Evolutionary conservation across 192 early-diverging fungal species (phyloP), one percentile per base, ranked within the genome.

Genomic region (Backusella circina): DNA sequence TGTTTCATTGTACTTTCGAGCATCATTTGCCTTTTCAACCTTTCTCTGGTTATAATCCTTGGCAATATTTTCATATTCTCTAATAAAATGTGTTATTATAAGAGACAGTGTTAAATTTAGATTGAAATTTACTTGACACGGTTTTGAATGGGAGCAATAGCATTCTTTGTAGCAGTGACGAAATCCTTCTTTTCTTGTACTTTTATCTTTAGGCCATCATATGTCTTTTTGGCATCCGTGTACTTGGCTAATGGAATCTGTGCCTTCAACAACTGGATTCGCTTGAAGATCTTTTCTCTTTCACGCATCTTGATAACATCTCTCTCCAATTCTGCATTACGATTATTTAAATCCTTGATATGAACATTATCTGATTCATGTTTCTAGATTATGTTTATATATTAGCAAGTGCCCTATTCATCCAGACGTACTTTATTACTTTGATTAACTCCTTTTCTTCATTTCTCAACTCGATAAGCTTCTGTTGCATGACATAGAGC

Each of bases 251-350:
- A 80, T 8, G 90, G 90, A 2, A 92, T 85, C 30, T 88, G 86
- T 7, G 89, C 84, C 31, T 90, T 79, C 0, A 93, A 73, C 8
- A 90, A 76, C 28, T 83, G 76, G 33, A 94, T 80, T 54, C 88
- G 83, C 39, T 85, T 79, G 66, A 91, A 72, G 2, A 93, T 88
- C 3, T 83, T 80, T 72, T 93, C 89, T 10, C 91, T 90, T 77
- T 97, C 90, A 36, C 90, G 84, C 79, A 91, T 91, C 23, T 91
- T 78, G 13, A 87, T 69, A 10, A 97, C 95, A 77, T 96, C 95
- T 54, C 87, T 88, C 75, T 96, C 90, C 6, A 95, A 79, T 36
- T 87, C 76, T 5, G 87, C 87, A 70, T 95, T 94, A 61, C 91
- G 87, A 61, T 90, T 88, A 54, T 88, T 79, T 38, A 95, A 85